Conservation (phyloP, 2,329 filamentous ascomycete genomes). For the Coccinonectria pachysandricola region DNA sequence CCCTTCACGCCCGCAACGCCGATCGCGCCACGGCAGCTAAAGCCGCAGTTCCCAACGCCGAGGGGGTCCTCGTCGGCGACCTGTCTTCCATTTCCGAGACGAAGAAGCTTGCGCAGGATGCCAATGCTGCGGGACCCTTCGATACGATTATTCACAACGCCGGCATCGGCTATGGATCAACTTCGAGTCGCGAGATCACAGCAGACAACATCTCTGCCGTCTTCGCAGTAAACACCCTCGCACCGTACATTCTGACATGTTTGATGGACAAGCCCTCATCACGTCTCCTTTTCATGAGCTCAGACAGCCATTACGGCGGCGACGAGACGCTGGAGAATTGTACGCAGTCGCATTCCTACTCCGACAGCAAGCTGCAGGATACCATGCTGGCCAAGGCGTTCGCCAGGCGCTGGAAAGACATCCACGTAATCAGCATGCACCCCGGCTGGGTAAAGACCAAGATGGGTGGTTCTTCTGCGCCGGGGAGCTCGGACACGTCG, state of each 20-base stretch:
- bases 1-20: conserved; percentile 10
- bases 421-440: conserved; percentile 12
- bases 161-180: conserved; percentile 11
- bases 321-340: conserved; percentile 8
- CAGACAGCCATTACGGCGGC: conserved; percentile 10
- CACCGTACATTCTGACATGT: conserved; percentile 9
- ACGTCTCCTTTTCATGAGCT: conserved; percentile 10
- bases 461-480: conserved; percentile 10
- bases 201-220: conserved; percentile 9
- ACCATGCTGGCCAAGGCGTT: conserved; percentile 12
- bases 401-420: conserved; percentile 6
- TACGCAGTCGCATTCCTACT: conserved; percentile 9
- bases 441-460: conserved; percentile 13
- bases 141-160: conserved; percentile 12
- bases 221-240: conserved; percentile 11
- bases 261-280: conserved; percentile 9
- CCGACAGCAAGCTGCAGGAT: conserved; percentile 12
- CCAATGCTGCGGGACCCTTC: conserved; percentile 8
- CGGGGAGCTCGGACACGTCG: conserved; percentile 4
- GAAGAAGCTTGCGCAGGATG: conserved; percentile 9
- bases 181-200: conserved; percentile 5
- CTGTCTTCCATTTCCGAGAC: conserved; percentile 10
- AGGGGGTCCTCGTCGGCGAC: conserved; percentile 6
- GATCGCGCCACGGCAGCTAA: conserved; percentile 9
- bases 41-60: conserved; percentile 7